phyloP scores from a whole-genome alignment of 169 alveolate species.

The Eimeria praecox region DNA sequence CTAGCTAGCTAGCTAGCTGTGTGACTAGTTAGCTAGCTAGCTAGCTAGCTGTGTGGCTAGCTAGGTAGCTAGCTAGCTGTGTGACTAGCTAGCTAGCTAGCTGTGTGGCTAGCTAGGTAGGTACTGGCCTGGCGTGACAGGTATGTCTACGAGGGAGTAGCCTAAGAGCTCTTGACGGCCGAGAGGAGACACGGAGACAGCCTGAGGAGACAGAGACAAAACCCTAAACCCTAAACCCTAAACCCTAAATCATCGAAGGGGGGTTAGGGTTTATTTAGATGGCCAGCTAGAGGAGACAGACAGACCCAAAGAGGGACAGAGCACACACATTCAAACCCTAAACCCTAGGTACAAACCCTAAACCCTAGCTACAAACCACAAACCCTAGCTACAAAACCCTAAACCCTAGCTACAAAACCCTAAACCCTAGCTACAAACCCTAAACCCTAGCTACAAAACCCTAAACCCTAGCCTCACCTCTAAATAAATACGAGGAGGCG shows the following conservation, averaged over 20 bases:
- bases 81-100: neutral
- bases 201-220: neutral
- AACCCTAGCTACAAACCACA: neutral
- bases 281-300: no score
- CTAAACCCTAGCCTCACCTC: conserved; percentile 5
- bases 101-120: neutral
- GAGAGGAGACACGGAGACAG: neutral
- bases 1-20: neutral
- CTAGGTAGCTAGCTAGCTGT: neutral
- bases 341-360: neutral
- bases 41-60: neutral
- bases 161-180: neutral
- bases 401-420: no score
- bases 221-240: neutral
- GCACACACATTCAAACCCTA: no score
- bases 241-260: neutral
- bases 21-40: neutral
- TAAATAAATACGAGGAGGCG: conserved; percentile 2
- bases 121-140: neutral
- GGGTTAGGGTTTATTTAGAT: no score
- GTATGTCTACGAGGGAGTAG: neutral
- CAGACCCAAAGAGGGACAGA: no score
- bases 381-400: neutral
- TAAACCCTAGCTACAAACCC: neutral
- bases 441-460: neutral